Percentiles rank a stretch among this genome's conserved stretches.
Evolutionary conservation across 2,329 filamentous ascomycete genomes (phyloP).

Genomic region (Chlorencoelia australis): DNA sequence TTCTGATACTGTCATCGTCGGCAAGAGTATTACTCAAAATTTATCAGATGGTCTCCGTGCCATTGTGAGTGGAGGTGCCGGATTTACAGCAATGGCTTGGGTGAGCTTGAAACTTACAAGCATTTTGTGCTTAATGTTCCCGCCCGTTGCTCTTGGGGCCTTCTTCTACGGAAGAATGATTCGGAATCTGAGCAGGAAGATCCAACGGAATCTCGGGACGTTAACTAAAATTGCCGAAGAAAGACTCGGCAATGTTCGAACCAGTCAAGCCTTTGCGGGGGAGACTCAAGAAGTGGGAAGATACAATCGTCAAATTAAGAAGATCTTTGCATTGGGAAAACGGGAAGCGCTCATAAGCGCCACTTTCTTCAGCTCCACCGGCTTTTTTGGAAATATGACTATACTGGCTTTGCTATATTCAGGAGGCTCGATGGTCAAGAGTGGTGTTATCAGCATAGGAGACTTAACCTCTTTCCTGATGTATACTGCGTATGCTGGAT

Average conservation of each 20-base stretch:
- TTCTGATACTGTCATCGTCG: constrained; percentile 94
- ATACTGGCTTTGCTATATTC: constrained; percentile 84
- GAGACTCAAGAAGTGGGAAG: constrained; percentile 83
- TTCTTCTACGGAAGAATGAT: constrained; percentile 88
- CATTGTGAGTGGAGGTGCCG: constrained; percentile 79
- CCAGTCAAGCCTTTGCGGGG: constrained; percentile 90
- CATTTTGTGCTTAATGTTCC: constrained; percentile 76
- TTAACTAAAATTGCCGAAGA: constrained; percentile 97
- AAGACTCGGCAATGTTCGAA: constrained; percentile 91
- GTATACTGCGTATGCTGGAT: constrained; percentile 83
- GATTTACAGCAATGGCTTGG: constrained; percentile 91
- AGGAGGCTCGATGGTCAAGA: constrained; percentile 81
- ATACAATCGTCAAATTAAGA: constrained; percentile 86
- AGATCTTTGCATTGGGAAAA: constrained; percentile 82
- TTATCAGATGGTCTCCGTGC: constrained; percentile 90
- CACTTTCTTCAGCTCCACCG: constrained; percentile 78
- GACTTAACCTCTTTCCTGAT: constrained; percentile 96
- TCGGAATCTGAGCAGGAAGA: constrained; percentile 79
- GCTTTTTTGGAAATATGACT: constrained; percentile 93
- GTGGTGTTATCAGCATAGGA: constrained; percentile 77
- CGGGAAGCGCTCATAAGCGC: constrained; percentile 81
- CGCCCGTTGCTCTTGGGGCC: constrained; percentile 80
- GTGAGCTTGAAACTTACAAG: constrained; percentile 85
- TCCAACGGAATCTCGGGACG: constrained; percentile 87
- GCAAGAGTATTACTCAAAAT: constrained; percentile 97